Conservation (phyloP, 441 rosid genomes). For the Populus hybrid region DNA sequence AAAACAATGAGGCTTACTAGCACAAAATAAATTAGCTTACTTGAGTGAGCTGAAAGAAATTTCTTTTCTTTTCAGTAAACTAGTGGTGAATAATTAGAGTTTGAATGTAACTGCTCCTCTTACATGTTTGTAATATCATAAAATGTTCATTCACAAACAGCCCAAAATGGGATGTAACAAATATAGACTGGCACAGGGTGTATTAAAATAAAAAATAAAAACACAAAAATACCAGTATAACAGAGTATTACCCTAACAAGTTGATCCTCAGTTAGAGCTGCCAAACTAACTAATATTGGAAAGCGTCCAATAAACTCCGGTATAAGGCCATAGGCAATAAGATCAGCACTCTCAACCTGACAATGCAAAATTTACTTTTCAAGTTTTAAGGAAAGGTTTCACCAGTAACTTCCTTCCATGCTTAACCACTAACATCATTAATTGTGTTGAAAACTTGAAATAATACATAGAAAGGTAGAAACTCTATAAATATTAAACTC, state of each 20-base stretch:
- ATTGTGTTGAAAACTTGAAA: not conserved
- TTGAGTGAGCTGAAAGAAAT: not conserved
- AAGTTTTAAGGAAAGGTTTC: conserved; percentile 10
- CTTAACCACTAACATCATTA: not conserved
- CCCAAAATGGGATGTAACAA: not conserved
- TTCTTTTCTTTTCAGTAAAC: not conserved
- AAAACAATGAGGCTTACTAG: not conserved
- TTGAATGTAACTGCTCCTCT: not conserved
- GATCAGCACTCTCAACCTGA: conserved; percentile 97
- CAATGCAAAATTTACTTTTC: conserved; percentile 18
- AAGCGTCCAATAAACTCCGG: conserved; percentile 97
- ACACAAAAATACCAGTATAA: conserved; percentile 4
- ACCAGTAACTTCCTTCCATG: not conserved
- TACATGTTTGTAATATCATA: not conserved
- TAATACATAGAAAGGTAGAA: not conserved
- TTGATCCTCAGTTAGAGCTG: conserved; percentile 85
- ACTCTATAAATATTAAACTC: not conserved
- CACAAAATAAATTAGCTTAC: not conserved
- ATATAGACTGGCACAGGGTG: not conserved
- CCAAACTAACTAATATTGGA: conserved; percentile 86
- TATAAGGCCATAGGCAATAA: conserved; percentile 91
- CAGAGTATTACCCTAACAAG: conserved; percentile 60
- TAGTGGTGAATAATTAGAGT: not conserved
- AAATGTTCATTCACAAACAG: not conserved
- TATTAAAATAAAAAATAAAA: not conserved